Conservation (phyloP, 805 yeast species). For the Millerago galiae region DNA sequence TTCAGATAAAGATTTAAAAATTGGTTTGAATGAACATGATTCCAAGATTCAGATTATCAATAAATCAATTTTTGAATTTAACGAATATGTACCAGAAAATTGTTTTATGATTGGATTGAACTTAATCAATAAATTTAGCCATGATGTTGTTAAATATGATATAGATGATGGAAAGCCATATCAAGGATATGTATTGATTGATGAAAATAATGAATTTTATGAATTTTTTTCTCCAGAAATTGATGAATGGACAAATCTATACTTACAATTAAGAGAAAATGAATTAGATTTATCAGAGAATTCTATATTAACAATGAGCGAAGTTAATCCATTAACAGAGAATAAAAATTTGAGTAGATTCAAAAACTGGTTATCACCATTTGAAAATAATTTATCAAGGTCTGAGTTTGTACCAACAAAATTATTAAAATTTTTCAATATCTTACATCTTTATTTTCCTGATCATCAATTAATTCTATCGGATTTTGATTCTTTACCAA, state of each 20-base stretch:
- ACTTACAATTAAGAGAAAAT: conserved; percentile 37
- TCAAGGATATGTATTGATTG: conserved; percentile 74
- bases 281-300: conserved; percentile 3
- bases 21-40: conserved; percentile 36
- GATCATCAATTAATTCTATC: conserved; percentile 68
- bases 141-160: conserved; percentile 75
- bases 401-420: conserved; percentile 80
- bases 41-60: conserved; percentile 59
- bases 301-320: conserved; percentile 8
- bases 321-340: conserved; percentile 56
- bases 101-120: conserved; percentile 77
- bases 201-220: conserved; percentile 65
- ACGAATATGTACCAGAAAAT: conserved; percentile 48
- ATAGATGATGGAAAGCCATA: conserved; percentile 56
- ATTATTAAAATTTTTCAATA: conserved; percentile 54
- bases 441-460: conserved; percentile 61
- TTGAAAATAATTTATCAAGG: conserved; percentile 57
- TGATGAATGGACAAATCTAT: conserved; percentile 49
- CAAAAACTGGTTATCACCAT: conserved; percentile 52
- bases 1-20: conserved; percentile 18
- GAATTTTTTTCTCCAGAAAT: conserved; percentile 64
- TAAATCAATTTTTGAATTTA: conserved; percentile 74
- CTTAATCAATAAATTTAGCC: conserved; percentile 79
- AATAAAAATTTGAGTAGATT: conserved; percentile 33
- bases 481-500: conserved; percentile 49